Evolutionary conservation across 768 basidiomycete species (phyloP).

Genomic region (Gymnopilus dilepis): DNA sequence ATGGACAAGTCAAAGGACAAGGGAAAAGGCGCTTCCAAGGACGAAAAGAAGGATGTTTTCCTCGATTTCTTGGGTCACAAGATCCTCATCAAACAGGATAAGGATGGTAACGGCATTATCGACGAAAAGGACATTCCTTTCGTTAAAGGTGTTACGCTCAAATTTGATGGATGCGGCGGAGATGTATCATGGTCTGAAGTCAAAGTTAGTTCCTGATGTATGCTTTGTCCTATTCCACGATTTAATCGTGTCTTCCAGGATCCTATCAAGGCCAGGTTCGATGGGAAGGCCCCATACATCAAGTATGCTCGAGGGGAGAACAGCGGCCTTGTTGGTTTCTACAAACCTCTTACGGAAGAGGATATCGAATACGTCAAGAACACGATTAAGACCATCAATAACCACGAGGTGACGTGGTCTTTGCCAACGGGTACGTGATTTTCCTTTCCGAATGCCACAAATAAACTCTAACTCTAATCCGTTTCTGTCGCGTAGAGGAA

Average conservation of each 20-base stretch:
- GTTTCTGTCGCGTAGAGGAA: constrained; percentile 52
- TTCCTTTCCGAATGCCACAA: neutral
- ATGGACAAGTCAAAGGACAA: constrained; percentile 49
- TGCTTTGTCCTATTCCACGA: neutral
- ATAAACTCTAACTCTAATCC: constrained; percentile 1
- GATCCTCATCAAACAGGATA: constrained; percentile 65
- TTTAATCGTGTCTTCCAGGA: constrained; percentile 32
- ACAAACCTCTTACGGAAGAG: constrained; percentile 73
- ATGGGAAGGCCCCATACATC: constrained; percentile 55
- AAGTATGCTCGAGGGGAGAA: constrained; percentile 52
- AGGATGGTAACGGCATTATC: constrained; percentile 66
- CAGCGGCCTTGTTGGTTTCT: constrained; percentile 60
- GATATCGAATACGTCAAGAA: constrained; percentile 74
- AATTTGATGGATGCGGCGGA: constrained; percentile 63
- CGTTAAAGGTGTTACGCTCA: constrained; percentile 57
- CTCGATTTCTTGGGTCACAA: constrained; percentile 79
- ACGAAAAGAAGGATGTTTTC: constrained; percentile 58
- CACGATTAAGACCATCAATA: constrained; percentile 66
- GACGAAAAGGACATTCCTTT: constrained; percentile 63
- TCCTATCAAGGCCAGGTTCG: constrained; percentile 55
- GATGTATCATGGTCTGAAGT: constrained; percentile 54
- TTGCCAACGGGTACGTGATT: constrained; percentile 56
- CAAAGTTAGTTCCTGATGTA: constrained; percentile 41
- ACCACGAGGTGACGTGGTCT: constrained; percentile 68
- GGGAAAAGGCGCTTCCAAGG: constrained; percentile 33